Conservation (phyloP, 1,284 basidiomycete species). For the Paramarasmius palmivorus region DNA sequence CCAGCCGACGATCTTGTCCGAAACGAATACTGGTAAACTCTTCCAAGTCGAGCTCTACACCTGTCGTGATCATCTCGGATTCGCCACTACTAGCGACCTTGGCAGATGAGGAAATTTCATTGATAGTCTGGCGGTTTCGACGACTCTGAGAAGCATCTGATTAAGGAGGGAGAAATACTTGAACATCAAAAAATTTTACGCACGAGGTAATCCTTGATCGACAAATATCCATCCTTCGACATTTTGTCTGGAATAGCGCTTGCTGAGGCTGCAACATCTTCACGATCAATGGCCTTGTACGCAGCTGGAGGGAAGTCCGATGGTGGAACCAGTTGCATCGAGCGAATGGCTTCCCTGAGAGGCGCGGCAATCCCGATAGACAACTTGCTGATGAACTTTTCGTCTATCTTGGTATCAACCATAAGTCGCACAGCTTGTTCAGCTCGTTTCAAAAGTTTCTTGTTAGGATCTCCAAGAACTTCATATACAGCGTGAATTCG, state of each 20-base stretch:
- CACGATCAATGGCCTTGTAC: constrained; percentile 77
- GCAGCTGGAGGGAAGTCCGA: constrained; percentile 69
- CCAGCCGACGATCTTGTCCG: constrained; percentile 81
- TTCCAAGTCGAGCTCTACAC: constrained; percentile 69
- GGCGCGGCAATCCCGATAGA: constrained; percentile 80
- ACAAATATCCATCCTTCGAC: constrained; percentile 52
- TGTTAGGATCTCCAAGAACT: constrained; percentile 52
- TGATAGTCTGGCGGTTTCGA: constrained; percentile 49
- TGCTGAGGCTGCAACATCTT: constrained; percentile 73
- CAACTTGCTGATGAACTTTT: constrained; percentile 52
- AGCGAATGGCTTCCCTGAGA: constrained; percentile 78
- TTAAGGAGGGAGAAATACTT: constrained; percentile 6
- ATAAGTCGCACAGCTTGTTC: constrained; percentile 65
- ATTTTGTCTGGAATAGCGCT: constrained; percentile 41
- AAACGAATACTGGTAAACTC: constrained; percentile 84
- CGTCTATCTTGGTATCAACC: constrained; percentile 50
- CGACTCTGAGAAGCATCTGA: constrained; percentile 34
- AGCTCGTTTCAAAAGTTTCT: constrained; percentile 59
- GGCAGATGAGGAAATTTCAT: constrained; percentile 49
- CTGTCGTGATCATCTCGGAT: constrained; percentile 51
- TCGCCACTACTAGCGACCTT: constrained; percentile 53
- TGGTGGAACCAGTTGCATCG: constrained; percentile 79
- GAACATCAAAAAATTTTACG: constrained; percentile 20
- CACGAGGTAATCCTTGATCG: constrained; percentile 62
- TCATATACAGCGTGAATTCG: constrained; percentile 56